A percentile compares a stretch with the other conserved stretches of the same genome.
Evolutionary conservation across 441 rosid species (phyloP).

Genomic region (Mallotus repandus): DNA sequence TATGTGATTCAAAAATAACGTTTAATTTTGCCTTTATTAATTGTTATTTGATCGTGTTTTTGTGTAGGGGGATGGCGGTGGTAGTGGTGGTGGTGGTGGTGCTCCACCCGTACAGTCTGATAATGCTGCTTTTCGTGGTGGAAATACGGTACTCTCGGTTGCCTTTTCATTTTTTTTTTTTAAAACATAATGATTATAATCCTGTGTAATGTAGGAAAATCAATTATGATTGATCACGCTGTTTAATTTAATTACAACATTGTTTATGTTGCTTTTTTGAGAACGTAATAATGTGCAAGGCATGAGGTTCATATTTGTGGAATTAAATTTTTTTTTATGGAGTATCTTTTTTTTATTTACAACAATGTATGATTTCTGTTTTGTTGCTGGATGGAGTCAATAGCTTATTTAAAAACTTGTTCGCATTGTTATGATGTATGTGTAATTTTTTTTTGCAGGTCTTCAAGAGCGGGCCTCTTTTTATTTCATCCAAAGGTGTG

Average conservation of each 20-base stretch:
- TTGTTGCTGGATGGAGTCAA: neutral
- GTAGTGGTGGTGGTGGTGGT: conserved; percentile 6
- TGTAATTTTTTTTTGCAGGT: conserved; percentile 48
- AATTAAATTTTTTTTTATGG: neutral
- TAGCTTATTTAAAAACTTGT: neutral
- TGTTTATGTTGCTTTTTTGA: neutral
- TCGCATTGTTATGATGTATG: neutral
- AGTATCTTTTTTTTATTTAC: neutral
- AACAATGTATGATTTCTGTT: neutral
- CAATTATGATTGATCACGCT: neutral
- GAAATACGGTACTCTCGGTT: conserved; percentile 39
- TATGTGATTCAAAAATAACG: neutral
- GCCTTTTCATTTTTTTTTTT: neutral
- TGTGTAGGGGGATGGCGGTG: conserved; percentile 39
- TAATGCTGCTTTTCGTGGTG: conserved; percentile 34
- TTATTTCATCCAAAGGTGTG: conserved; percentile 90
- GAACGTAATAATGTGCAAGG: neutral
- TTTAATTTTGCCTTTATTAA: neutral
- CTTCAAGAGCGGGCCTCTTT: conserved; percentile 92
- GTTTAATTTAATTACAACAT: neutral
- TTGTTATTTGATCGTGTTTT: conserved; percentile 7
- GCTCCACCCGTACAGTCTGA: conserved; percentile 34
- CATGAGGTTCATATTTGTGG: neutral
- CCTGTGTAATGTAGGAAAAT: neutral
- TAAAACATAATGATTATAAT: neutral